These are phyloP conservation scores for Wickerhamomyces chaumierensis DNA, from an alignment of 805 yeast genomes.

Conservation along the genomic window DNA sequence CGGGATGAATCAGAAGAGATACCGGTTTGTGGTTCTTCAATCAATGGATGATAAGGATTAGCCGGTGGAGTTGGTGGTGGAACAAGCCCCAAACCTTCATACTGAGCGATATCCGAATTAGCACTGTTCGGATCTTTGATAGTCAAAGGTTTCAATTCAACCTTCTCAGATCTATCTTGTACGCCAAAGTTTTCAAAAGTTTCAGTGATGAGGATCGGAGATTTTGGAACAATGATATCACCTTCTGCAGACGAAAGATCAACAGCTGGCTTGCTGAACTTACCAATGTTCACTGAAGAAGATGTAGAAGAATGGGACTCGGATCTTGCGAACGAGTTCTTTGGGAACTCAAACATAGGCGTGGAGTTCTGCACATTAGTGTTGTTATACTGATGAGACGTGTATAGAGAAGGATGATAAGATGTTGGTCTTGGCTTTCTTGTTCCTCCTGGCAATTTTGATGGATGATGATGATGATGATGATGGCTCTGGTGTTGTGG, in stretches of 20 bases:
- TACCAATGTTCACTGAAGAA: constrained; percentile 21
- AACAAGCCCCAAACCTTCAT: background rate
- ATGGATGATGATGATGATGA: constrained; percentile 9
- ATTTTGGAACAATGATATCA: constrained; percentile 23
- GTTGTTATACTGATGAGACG: constrained; percentile 6
- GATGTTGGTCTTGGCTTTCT: constrained; percentile 77
- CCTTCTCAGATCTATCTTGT: background rate
- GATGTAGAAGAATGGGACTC: constrained; percentile 32
- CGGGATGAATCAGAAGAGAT: background rate
- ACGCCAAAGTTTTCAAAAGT: background rate
- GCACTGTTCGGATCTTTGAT: background rate
- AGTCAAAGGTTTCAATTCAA: background rate
- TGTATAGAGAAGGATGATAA: constrained; percentile 55
- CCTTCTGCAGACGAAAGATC: constrained; percentile 25
- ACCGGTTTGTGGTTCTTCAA: background rate
- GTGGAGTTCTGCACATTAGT: constrained; percentile 7
- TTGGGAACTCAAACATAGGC: constrained; percentile 7
- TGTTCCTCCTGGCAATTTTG: constrained; percentile 25
- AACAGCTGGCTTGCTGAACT: constrained; percentile 23
- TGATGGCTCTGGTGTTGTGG: constrained; percentile 5
- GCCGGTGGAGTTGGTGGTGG: background rate
- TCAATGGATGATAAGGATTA: background rate
- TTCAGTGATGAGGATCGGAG: constrained; percentile 12
- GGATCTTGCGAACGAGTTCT: constrained; percentile 21
- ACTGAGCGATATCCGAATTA: background rate